Evolutionary conservation across 1,284 basidiomycete species (phyloP), one percentile per base, ranked within the genome.

Genomic region (Boletus calvinii): DNA sequence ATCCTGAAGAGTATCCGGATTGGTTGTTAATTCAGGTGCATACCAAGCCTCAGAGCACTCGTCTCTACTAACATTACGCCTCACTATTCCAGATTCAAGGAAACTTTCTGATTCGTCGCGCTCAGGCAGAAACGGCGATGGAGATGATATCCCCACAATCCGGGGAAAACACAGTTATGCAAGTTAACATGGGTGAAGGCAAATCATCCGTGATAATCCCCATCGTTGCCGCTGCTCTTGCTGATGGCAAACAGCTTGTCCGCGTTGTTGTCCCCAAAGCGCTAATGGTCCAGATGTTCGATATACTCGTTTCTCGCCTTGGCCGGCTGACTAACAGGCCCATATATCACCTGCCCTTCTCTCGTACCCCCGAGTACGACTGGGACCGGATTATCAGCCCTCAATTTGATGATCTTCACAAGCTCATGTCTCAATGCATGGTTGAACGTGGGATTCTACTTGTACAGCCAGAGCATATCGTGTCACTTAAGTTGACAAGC

Each of bases 141-240:
- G 69, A 78, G 45, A 80, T 81, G 77, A 75, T 77, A 6, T 48
- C 54, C 0, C 46, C 45, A 4, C 11, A 7, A 11, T 46, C 35
- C 0, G 26, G 26, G 2, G 3, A 46, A 8, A 46, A 39, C 12
- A 30, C 29, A 7, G 26, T 26, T 6, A 8, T 26, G 5, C 26
- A 26, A 8, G 26, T 26, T 1, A 26, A 26, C 26, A 82, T 83
- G 81, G 80, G 80, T 1, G 80, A 82, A 55, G 81, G 81, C 4
- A 82, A 82, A 55, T 75, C 79, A 1, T 77, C 77, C 0, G 80
- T 81, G 5, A 81, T 82, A 26, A 68, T 76, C 0, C 79, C 80
- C 1, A 64, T 81, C 15, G 65, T 71, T 18, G 65, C 72, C 0
- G 61, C 69, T 1, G 53, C 68, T 20, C 62, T 81, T 4, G 74